A percentile compares a stretch with the other conserved stretches of the same genome.
These are phyloP conservation scores for Suhomyces pyralidae DNA, from an alignment of 805 yeast species.

Conservation along the genomic window DNA sequence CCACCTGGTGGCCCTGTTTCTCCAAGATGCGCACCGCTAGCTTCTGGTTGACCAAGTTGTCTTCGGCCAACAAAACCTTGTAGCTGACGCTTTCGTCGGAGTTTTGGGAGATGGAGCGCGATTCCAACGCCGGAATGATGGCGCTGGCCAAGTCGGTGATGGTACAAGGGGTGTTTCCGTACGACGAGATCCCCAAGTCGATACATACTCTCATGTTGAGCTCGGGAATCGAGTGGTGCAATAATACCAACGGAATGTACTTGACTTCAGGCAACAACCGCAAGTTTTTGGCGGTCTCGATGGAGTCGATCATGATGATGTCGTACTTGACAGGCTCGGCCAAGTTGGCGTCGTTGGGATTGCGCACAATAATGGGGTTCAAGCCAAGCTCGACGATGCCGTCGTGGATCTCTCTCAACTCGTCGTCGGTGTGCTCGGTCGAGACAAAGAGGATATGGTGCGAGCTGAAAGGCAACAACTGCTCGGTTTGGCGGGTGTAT, in stretches of 20 bases:
- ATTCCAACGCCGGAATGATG: conserved; percentile 79
- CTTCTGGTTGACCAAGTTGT: conserved; percentile 82
- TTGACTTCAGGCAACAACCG: conserved; percentile 73
- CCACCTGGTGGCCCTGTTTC: conserved; percentile 80
- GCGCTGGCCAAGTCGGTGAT: conserved; percentile 79
- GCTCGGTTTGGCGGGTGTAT: conserved; percentile 62
- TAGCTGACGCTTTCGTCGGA: conserved; percentile 75
- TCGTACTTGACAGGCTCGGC: conserved; percentile 63
- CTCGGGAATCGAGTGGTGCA: conserved; percentile 72
- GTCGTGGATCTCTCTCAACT: conserved; percentile 48
- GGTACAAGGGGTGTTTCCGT: conserved; percentile 86
- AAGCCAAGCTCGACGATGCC: conserved; percentile 56
- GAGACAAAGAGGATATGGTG: conserved; percentile 71
- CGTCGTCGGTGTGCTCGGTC: conserved; percentile 54
- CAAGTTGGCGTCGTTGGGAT: conserved; percentile 56
- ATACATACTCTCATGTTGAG: conserved; percentile 78
- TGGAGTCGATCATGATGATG: conserved; percentile 76
- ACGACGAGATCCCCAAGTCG: conserved; percentile 82
- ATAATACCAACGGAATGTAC: conserved; percentile 77
- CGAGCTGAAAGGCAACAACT: conserved; percentile 64
- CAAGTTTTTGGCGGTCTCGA: conserved; percentile 68
- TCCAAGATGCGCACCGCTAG: conserved; percentile 81
- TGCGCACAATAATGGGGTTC: conserved; percentile 56
- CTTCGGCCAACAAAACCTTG: conserved; percentile 78
- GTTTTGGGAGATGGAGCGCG: conserved; percentile 75